A percentile compares a stretch with the other conserved stretches of the same genome.
Conservation (phyloP, 768 basidiomycete species). For the Tephrocybe sp. region DNA sequence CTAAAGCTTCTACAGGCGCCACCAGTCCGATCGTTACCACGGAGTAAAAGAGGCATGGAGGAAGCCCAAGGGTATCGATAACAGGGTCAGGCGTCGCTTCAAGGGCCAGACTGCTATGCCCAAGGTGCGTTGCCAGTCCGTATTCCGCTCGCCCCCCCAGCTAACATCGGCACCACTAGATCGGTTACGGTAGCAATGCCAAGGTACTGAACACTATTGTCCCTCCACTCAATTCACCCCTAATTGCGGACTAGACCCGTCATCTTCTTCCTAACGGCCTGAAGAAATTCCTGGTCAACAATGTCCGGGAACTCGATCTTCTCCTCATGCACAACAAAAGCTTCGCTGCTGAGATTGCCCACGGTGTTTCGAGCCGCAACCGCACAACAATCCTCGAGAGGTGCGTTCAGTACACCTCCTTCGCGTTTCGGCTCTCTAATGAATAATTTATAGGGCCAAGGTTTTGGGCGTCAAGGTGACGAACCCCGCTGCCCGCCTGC, state of each 20-base stretch:
- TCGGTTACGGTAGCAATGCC: conserved; percentile 91
- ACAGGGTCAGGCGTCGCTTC: conserved; percentile 93
- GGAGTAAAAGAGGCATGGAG: conserved; percentile 98
- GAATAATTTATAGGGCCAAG: conserved; percentile 59
- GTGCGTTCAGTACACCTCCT: conserved; percentile 35
- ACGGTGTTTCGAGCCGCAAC: conserved; percentile 95
- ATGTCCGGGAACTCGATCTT: conserved; percentile 90
- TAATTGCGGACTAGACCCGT: conserved; percentile 59
- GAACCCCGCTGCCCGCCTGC: conserved; percentile 88
- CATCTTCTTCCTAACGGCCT: conserved; percentile 95
- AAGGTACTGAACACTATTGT: conserved; percentile 41
- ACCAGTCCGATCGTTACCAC: conserved; percentile 98
- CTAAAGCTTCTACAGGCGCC: conserved; percentile 61
- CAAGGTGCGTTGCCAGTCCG: conserved; percentile 53
- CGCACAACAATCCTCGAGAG: conserved; percentile 88
- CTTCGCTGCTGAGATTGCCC: conserved; percentile 95
- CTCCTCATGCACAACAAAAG: conserved; percentile 98
- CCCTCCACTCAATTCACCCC: conserved; percentile 45
- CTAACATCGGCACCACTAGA: no score
- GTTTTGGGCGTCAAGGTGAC: conserved; percentile 90
- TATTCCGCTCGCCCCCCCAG: no score
- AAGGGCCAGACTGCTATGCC: conserved; percentile 98
- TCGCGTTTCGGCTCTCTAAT: conserved; percentile 9
- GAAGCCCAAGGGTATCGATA: conserved; percentile 99
- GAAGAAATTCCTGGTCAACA: conserved; percentile 95